Evolutionary conservation across 345 rosid species (phyloP), one percentile per base, ranked within the genome.

Genomic region (Lepidium africanum): DNA sequence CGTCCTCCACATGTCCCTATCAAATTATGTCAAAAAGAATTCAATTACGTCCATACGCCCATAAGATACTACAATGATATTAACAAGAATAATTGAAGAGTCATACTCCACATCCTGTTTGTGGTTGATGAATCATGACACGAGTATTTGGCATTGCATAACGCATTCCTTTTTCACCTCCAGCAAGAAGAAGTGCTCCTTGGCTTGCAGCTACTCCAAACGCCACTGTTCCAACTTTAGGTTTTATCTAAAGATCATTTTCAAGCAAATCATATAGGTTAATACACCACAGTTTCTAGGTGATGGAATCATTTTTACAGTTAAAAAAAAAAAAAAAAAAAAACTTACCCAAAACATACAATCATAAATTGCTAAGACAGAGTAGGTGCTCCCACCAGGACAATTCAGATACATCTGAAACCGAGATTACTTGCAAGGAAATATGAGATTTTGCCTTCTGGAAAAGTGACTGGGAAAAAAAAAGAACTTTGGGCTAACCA

Each of bases 131-230:
- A 52, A 90, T 79, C 97, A 94, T 91, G 35, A 90, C 84, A 40
- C 97, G 92, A 46, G 97, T 84, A 79, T 90, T 91, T 17, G 99
- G 99, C 97, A 88, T 94, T 37, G 97, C 82, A 70, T 88, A 94
- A 1, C 97, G 89, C 96, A 91, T 94, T 49, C 97, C 97, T 75
- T 90, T 93, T 64, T 94, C 96, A 71, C 99, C 94, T 62, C 91
- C 99, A 69, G 99, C 88, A 38, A 94, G 95, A 76, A 90, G 89
- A 69, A 90, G 86, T 49, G 96, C 92, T 66, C 86, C 96, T 83
- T 88, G 90, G 77, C 97, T 94, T 64, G 99, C 99, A 59, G 94
- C 91, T 64, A 94, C 90, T 59, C 97, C 99, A 58, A 94, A 90
- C 72, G 96, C 86, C 21, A 94, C 95, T 3, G 96, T 90, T 70